These are phyloP conservation scores for Monascus ruber DNA, from an alignment of 2,329 filamentous ascomycete species.

Conservation along the genomic window DNA sequence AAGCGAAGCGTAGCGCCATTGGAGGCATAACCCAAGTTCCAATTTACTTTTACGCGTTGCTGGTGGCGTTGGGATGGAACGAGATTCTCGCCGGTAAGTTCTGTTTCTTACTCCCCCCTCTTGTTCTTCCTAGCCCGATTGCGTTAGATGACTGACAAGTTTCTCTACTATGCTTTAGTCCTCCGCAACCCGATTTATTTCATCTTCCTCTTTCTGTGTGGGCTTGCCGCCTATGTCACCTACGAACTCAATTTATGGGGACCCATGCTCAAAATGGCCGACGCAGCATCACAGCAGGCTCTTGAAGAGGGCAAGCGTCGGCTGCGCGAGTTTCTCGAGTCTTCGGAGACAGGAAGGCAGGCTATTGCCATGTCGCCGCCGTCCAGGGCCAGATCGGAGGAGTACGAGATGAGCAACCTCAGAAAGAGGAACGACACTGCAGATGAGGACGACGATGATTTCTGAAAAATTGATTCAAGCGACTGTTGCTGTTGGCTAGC, in stretches of 20 bases:
- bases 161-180: slow-evolving; percentile 44
- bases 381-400: slow-evolving; percentile 34
- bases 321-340: slow-evolving; percentile 79
- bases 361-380: slow-evolving; percentile 62
- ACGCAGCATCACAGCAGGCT: slow-evolving; percentile 76
- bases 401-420: slow-evolving; percentile 46
- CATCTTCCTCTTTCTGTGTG: slow-evolving; percentile 68
- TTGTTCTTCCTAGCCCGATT: background rate
- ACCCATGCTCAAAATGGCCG: slow-evolving; percentile 89
- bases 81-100: slow-evolving; percentile 82
- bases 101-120: background rate
- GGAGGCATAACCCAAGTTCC: slow-evolving; percentile 90
- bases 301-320: slow-evolving; percentile 85
- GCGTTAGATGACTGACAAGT: background rate
- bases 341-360: slow-evolving; percentile 71
- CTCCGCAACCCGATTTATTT: slow-evolving; percentile 90
- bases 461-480: slow-evolving; percentile 14
- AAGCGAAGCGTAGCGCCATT: slow-evolving; percentile 93
- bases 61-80: slow-evolving; percentile 95
- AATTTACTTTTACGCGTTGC: slow-evolving; percentile 81
- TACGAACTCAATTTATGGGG: slow-evolving; percentile 93
- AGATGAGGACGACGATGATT: slow-evolving; percentile 23
- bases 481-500: background rate
- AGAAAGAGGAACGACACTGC: slow-evolving; percentile 13
- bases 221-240: slow-evolving; percentile 71